These are phyloP conservation scores for Suhomyces yuchorum DNA, from an alignment of 1,139 yeast species.

Conservation along the genomic window DNA sequence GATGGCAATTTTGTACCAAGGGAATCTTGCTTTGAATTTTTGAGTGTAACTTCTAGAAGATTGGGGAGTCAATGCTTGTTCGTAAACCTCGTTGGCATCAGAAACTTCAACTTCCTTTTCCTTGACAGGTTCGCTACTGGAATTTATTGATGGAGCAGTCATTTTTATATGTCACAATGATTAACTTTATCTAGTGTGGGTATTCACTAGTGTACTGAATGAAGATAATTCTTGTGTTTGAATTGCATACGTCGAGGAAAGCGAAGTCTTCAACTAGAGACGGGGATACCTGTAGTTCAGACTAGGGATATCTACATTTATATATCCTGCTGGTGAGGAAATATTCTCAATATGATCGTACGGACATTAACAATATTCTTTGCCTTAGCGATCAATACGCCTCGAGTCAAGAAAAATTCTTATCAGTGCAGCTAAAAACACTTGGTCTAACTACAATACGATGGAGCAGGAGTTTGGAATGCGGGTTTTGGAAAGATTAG, in stretches of 20 bases:
- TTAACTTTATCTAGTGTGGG: neutral
- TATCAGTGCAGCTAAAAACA: neutral
- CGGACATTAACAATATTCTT: neutral
- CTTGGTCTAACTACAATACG: neutral
- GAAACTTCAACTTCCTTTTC: constrained; percentile 6
- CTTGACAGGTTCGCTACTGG: neutral
- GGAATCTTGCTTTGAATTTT: constrained; percentile 13
- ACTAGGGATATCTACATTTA: neutral
- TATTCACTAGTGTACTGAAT: constrained; percentile 17
- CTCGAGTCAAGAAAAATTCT: neutral
- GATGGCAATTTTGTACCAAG: constrained; percentile 24
- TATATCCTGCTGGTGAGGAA: neutral
- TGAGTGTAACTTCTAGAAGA: constrained; percentile 6
- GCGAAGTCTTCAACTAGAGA: neutral
- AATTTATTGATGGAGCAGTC: neutral
- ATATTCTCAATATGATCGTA: neutral
- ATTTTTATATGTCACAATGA: neutral
- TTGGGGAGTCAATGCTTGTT: constrained; percentile 6
- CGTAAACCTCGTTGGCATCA: constrained; percentile 3
- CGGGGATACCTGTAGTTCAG: neutral
- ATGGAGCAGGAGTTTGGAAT: neutral
- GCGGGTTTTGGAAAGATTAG: neutral
- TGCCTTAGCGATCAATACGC: neutral
- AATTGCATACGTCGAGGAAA: constrained; percentile 5
- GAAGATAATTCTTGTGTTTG: constrained; percentile 17